Base-by-base conservation (phyloP, 1,284 basidiomycete species). In the Austroboletus rostrupii region DNA sequence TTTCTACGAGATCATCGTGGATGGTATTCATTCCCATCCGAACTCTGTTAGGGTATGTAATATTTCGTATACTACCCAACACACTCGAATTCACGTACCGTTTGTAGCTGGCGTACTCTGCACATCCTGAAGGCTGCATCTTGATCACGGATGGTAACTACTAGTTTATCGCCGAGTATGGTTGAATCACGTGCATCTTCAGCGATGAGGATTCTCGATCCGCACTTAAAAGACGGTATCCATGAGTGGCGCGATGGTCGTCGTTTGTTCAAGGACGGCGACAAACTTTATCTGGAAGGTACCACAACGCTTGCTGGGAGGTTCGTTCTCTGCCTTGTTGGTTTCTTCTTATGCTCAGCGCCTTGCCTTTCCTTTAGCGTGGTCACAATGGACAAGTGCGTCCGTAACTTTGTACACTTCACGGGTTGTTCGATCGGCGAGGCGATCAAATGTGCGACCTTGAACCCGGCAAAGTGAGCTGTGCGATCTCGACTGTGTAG, bases 181-280 rank as follows among this genome's bases (percentile, higher is more conserved):
- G 9, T 53, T 57, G 40, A 49, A 33, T 50, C 26, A 13, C 38
- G 13, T 40, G 32, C 33, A 9, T 38, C 28, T 31, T 41, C 54
- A 90, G 90, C 90, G 3, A 87, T 91, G 83, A 87, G 87, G 59
- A 86, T 92, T 58, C 76, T 96, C 43, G 92, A 96, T 68, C 92
- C 92, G 3, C 74, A 84, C 58, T 79, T 93, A 37, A 76, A 80
- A 32, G 90, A 96, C 61, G 93, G 92, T 10, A 70, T 88, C 23
- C 87, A 95, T 66, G 81, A 87, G 61, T 96, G 93, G 92, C 81
- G 92, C 32, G 85, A 90, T 58, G 84, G 83, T 13, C 80, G 83
- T 57, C 77, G 79, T 8, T 84, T 94, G 62, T 75, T 86, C 49
- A 94, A 95, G 65, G 79, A 86, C 53, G 92, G 92, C 12, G 79